Evolutionary conservation across 441 rosid species (phyloP), one percentile per base, ranked within the genome.

Genomic region (Adansonia rubrostipa): DNA sequence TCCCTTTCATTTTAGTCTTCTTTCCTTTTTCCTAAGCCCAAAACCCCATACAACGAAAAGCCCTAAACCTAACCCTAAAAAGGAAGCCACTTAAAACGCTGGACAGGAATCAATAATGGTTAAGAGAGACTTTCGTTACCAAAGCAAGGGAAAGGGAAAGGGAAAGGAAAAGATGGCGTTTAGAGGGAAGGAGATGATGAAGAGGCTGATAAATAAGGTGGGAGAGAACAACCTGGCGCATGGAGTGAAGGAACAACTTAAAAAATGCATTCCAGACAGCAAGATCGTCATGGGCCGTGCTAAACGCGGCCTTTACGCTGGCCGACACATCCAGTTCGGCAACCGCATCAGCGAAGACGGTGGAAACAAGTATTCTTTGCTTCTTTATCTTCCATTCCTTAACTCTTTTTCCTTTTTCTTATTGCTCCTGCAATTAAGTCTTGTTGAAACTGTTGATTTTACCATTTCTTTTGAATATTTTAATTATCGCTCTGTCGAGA

Each of bases 301-400:
- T 85, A 87, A 94, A 68, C 93, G 96, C 58, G 97, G 99, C 56
- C 87, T 96, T 57, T 96, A 70, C 86, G 97, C 98, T 9, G 96
- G 97, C 73, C 92, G 94, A 66, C 99, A 94, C 82, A 92, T 96
- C 85, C 96, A 90, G 77, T 96, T 89, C 84, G 99, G 98, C 22
- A 92, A 94, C 78, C 89, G 84, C 2, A 79, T 93, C 82, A 94
- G 99, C 76, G 96, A 96, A 86, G 93, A 96, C 78, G 99, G 97
- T 71, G 98, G 98, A 71, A 96, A 96, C 91, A 96, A 92, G 97
- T 96, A 65, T 50, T 73, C 64, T 58, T 54, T 53, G 76, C 73
- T 24, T 9, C 67, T 58, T 50, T 63, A 78, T 76, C 47, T 65
- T 74, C 48, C n/a, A 28, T 40, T 36, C 44, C 72, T 50, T 73